Evolutionary conservation across 2,329 filamentous ascomycete genomes (phyloP).

Genomic region (Claviceps maximensis): DNA sequence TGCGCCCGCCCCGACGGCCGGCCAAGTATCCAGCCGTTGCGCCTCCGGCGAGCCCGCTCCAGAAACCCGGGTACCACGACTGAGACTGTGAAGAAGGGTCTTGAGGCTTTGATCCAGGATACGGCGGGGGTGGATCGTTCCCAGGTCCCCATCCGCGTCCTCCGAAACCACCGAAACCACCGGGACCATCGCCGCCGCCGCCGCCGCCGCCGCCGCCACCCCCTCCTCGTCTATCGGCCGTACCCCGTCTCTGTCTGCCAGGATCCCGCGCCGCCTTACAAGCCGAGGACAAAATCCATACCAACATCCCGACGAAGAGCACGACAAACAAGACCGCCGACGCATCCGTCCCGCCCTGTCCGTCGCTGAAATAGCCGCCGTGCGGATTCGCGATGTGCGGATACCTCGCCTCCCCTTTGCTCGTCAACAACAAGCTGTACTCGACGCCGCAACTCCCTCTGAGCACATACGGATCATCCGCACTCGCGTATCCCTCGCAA

Average conservation of each 20-base stretch:
- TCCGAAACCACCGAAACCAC: slow-evolving; percentile 9
- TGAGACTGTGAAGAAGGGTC: slow-evolving; percentile 12
- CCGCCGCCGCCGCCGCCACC: slow-evolving; percentile 10
- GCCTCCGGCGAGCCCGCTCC: slow-evolving; percentile 54
- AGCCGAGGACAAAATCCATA: slow-evolving; percentile 49
- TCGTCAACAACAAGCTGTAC: slow-evolving; percentile 69
- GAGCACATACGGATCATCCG: slow-evolving; percentile 74
- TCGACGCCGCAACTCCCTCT: slow-evolving; percentile 89
- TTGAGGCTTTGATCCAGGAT: slow-evolving; percentile 25
- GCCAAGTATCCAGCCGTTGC: slow-evolving; percentile 56
- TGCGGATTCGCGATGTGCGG: slow-evolving; percentile 36
- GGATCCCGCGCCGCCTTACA: slow-evolving; percentile 23
- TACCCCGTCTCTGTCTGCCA: slow-evolving; percentile 11
- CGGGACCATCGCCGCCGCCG: slow-evolving; percentile 10
- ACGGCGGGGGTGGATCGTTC: slow-evolving; percentile 39
- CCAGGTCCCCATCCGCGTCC: slow-evolving; percentile 26
- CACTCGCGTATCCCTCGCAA: slow-evolving; percentile 72
- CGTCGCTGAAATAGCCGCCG: slow-evolving; percentile 21
- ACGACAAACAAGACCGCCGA: slow-evolving; percentile 41
- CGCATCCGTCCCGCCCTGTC: slow-evolving; percentile 19
- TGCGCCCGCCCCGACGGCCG: slow-evolving; percentile 34
- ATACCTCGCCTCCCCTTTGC: slow-evolving; percentile 58
- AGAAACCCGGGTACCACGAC: slow-evolving; percentile 62
- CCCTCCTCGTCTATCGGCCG: slow-evolving; percentile 25
- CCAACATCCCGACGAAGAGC: slow-evolving; percentile 45